Evolutionary conservation across 2,329 filamentous ascomycete species (phyloP).

Genomic region (Ascochyta fabae): DNA sequence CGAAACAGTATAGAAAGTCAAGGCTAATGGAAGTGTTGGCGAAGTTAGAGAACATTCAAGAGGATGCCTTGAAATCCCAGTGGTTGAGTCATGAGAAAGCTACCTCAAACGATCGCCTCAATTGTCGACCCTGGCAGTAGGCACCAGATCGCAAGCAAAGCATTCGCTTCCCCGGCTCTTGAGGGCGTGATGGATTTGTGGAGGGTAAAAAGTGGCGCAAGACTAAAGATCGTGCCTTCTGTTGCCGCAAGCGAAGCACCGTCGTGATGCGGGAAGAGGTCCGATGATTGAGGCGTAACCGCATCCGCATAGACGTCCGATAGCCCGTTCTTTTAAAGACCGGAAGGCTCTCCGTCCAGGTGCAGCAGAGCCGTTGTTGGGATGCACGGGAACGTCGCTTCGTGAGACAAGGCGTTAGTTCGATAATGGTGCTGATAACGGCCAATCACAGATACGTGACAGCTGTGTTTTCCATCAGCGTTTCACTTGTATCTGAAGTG

Average conservation of each 20-base stretch:
- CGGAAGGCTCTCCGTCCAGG: slow-evolving; percentile 6
- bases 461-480: background rate
- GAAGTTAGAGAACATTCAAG: too few relatives aligned
- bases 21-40: too few relatives aligned
- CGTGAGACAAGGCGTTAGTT: slow-evolving; percentile 8
- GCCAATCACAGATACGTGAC: slow-evolving; percentile 3
- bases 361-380: slow-evolving; percentile 12
- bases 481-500: slow-evolving; percentile 1
- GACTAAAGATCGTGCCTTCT: background rate
- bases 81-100: background rate
- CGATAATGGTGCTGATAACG: background rate
- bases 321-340: background rate
- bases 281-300: slow-evolving; percentile 4
- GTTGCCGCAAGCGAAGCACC: slow-evolving; percentile 1
- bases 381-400: slow-evolving; percentile 3
- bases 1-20: too few relatives aligned
- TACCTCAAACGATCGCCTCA: background rate
- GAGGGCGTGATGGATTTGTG: background rate
- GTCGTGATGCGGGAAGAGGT: background rate
- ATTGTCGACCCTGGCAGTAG: background rate
- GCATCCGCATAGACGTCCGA: background rate
- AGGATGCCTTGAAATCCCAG: background rate
- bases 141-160: background rate
- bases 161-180: background rate
- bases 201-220: background rate